A percentile compares a stretch with the other conserved stretches of the same genome.
These are phyloP conservation scores for Tilletia walkeri DNA, from an alignment of 1,284 basidiomycete genomes.

Conservation along the genomic window DNA sequence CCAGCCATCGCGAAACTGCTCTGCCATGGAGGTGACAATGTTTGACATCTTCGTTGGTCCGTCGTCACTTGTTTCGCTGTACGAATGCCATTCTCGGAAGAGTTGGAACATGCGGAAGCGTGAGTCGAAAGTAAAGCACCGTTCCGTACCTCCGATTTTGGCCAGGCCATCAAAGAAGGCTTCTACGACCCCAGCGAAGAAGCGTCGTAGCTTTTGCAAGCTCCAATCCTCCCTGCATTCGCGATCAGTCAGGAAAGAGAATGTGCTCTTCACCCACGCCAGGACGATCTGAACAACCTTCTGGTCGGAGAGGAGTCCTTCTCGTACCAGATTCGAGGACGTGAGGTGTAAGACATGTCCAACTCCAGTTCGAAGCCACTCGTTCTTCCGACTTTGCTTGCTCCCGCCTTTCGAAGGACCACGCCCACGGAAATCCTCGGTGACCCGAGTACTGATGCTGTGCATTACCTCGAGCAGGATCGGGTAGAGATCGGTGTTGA, in stretches of 20 bases:
- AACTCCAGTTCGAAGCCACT: slow-evolving; percentile 81
- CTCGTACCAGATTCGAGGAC: slow-evolving; percentile 71
- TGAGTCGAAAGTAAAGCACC: slow-evolving; percentile 73
- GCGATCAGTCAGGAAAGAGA: slow-evolving; percentile 70
- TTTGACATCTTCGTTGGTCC: slow-evolving; percentile 71
- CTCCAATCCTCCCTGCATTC: slow-evolving; percentile 76
- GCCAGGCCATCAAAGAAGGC: slow-evolving; percentile 77
- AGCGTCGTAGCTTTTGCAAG: slow-evolving; percentile 77
- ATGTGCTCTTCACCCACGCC: slow-evolving; percentile 80
- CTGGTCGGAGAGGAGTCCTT: slow-evolving; percentile 68
- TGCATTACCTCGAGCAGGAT: slow-evolving; percentile 81
- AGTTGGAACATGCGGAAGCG: slow-evolving; percentile 77
- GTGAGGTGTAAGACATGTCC: slow-evolving; percentile 85
- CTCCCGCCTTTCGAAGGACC: slow-evolving; percentile 32
- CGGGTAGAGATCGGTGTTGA: slow-evolving; percentile 73
- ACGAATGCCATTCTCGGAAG: slow-evolving; percentile 91
- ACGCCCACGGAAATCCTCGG: slow-evolving; percentile 68
- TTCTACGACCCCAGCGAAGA: slow-evolving; percentile 85
- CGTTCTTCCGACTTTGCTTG: slow-evolving; percentile 68
- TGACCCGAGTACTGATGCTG: slow-evolving; percentile 74
- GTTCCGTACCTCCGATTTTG: slow-evolving; percentile 69
- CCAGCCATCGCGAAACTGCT: slow-evolving; percentile 59
- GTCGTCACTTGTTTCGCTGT: slow-evolving; percentile 72
- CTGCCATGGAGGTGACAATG: slow-evolving; percentile 72
- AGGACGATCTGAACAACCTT: slow-evolving; percentile 73